phyloP scores from a whole-genome alignment of 1,284 basidiomycete genomes.

The Cutaneotrichosporon cutaneum region DNA sequence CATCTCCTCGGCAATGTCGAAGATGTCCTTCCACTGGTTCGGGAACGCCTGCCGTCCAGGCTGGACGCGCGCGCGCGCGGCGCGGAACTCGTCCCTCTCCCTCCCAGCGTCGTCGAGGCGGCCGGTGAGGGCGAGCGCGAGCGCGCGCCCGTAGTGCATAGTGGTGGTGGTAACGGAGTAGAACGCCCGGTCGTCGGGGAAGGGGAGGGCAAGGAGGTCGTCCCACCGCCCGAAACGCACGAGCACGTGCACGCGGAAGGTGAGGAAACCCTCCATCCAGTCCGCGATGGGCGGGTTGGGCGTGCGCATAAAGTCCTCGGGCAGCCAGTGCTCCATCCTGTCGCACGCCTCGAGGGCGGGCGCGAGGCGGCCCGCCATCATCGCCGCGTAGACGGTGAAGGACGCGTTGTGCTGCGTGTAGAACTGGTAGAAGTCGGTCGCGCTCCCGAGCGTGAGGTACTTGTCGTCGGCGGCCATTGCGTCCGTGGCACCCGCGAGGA shows the following conservation, averaged over 20 bases:
- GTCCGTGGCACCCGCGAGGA: slow-evolving; percentile 33
- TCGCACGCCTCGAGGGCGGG: slow-evolving; percentile 35
- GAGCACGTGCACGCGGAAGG: slow-evolving; percentile 37
- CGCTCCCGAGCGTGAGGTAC: slow-evolving; percentile 26
- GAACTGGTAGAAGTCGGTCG: slow-evolving; percentile 39
- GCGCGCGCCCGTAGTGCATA: slow-evolving; percentile 39
- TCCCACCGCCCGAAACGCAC: slow-evolving; percentile 47
- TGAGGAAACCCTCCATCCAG: slow-evolving; percentile 41
- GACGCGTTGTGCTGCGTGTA: slow-evolving; percentile 46
- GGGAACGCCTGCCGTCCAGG: slow-evolving; percentile 35
- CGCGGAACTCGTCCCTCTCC: slow-evolving; percentile 30
- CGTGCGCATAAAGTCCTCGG: slow-evolving; percentile 31
- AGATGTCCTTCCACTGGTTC: slow-evolving; percentile 34
- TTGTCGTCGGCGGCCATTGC: slow-evolving; percentile 41
- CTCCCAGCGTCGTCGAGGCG: slow-evolving; percentile 24
- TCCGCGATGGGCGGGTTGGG: slow-evolving; percentile 33
- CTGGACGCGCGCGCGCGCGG: slow-evolving; percentile 24
- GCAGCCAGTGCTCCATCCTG: slow-evolving; percentile 35
- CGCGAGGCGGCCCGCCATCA: slow-evolving; percentile 42
- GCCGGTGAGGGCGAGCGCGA: slow-evolving; percentile 36
- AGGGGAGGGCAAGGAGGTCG: slow-evolving; percentile 33
- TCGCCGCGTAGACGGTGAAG: slow-evolving; percentile 44
- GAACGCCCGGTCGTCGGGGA: slow-evolving; percentile 31
- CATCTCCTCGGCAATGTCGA: slow-evolving; percentile 42
- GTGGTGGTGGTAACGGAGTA: slow-evolving; percentile 39